A percentile compares a stretch with the other conserved stretches of the same genome.
Conservation (phyloP, 2,329 filamentous ascomycete genomes). For the Hypoxylon sp. region DNA sequence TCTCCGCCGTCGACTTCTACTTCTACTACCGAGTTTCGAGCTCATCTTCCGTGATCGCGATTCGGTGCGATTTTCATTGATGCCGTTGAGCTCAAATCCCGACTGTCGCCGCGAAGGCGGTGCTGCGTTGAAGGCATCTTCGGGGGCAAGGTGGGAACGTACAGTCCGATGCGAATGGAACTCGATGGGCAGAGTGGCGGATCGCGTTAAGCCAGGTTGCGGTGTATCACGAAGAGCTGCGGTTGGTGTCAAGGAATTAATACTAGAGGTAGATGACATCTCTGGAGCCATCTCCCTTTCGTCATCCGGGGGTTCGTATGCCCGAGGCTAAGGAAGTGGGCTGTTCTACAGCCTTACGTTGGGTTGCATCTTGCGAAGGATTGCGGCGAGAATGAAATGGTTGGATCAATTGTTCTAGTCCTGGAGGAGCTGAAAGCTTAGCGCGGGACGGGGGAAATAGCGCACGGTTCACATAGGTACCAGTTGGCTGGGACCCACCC, state of each 20-base stretch:
- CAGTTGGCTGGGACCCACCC: not conserved
- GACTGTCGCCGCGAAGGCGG: slow-evolving; percentile 71
- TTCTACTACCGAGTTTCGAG: slow-evolving; percentile 69
- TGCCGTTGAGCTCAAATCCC: slow-evolving; percentile 55
- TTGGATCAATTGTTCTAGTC: slow-evolving; percentile 3
- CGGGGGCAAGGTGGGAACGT: slow-evolving; percentile 81
- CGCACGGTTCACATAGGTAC: not conserved
- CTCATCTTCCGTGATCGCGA: slow-evolving; percentile 58
- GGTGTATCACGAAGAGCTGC: slow-evolving; percentile 14
- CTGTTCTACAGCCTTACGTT: slow-evolving; percentile 28
- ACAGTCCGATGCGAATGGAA: slow-evolving; percentile 62
- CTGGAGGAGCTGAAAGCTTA: slow-evolving; percentile 9
- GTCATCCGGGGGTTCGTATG: slow-evolving; percentile 2
- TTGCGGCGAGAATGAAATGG: not conserved
- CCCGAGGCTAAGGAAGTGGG: slow-evolving; percentile 18
- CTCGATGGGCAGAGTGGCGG: slow-evolving; percentile 59
- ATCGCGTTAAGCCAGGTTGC: slow-evolving; percentile 55
- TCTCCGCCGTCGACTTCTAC: slow-evolving; percentile 77
- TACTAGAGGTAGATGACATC: slow-evolving; percentile 32
- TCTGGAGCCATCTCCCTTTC: not conserved
- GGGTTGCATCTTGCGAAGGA: slow-evolving; percentile 15
- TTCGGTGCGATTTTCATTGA: slow-evolving; percentile 55
- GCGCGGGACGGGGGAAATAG: not conserved
- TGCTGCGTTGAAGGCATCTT: slow-evolving; percentile 81
- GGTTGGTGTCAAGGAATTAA: slow-evolving; percentile 16